Conservation (phyloP, 2,329 filamentous ascomycete species). For the Ophiostoma quercus region DNA sequence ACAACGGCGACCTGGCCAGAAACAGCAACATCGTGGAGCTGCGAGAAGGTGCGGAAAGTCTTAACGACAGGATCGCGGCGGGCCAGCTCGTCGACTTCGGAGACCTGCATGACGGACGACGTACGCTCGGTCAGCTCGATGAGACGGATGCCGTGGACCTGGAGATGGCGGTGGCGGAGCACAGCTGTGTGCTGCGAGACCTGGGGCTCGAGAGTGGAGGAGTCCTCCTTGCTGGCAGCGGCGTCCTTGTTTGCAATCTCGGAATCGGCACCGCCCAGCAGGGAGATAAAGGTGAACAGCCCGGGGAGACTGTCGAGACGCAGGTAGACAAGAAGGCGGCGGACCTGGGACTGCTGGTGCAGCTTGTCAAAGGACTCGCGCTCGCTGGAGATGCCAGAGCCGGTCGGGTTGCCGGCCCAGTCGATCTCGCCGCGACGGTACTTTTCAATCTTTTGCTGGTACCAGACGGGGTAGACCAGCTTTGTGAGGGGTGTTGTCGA, state of each 20-base stretch:
- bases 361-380: constrained; percentile 32
- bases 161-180: constrained; percentile 47
- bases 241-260: constrained; percentile 21
- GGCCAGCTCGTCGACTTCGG: constrained; percentile 68
- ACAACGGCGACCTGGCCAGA: constrained; percentile 77
- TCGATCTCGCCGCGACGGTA: constrained; percentile 82
- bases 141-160: constrained; percentile 79
- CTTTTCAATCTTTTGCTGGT: constrained; percentile 48
- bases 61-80: constrained; percentile 78
- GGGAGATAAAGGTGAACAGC: constrained; percentile 73
- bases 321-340: constrained; percentile 70
- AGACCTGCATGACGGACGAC: constrained; percentile 91
- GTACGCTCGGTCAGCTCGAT: constrained; percentile 85
- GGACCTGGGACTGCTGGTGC: constrained; percentile 43
- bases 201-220: not conserved
- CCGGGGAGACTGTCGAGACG: constrained; percentile 79
- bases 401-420: constrained; percentile 57
- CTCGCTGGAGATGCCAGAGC: constrained; percentile 30
- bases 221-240: not conserved
- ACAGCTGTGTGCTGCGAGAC: constrained; percentile 33
- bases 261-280: constrained; percentile 52
- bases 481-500: constrained; percentile 71
- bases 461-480: constrained; percentile 64
- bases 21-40: constrained; percentile 75
- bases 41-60: constrained; percentile 82